Base-by-base conservation (phyloP, 352 stramenopile genomes). In the Hyaloperonospora brassicae region DNA sequence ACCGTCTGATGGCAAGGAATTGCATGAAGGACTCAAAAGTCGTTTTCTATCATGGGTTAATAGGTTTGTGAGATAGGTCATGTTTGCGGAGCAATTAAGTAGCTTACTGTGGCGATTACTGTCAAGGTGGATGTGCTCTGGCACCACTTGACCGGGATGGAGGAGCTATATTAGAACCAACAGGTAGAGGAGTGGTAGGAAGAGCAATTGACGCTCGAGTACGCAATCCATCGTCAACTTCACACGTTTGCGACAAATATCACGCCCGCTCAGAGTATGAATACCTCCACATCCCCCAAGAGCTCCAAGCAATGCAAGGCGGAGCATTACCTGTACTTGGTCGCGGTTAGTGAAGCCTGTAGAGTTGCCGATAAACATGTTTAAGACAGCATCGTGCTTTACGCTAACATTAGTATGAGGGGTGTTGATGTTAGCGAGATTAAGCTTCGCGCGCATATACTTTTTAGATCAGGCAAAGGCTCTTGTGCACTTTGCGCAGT, bases 351-450 rank as follows among this genome's bases (percentile, higher is more conserved):
- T 21, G n/a, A 44, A 12, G 39, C 39, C 5, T 10, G 39, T 11
- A n/a, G 39, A 1, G n/a, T 24, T 5, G 9, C 24, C 0, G 51
- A 57, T 8, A 50, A 47, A 14, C 7, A 48, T 21, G 54, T 61
- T 2, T 8, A 34, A 34, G 27, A 0, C 27, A 34, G 8, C 4
- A 34, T 34, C 0, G 27, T 34, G 0, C 27, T 24, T 61, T 34
- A 34, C 8, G 27, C 27, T 0, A 25, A 48, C 36, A 55, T 34
- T 23, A 61, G 55, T 6, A 47, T 61, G 22, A 34, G 50, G 17
- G 12, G 55, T 44, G 2, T 44, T 52, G 1, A 25, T 59, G 42
- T 45, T 53, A 35, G 50, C 57, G 5, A 49, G 49, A 50, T 35
- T 54, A 1, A 49, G 41, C 13, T 2, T 7, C 0, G 38, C 11